phyloP scores from a whole-genome alignment of 2,329 filamentous ascomycete species.

The Aspergillus texensis region DNA sequence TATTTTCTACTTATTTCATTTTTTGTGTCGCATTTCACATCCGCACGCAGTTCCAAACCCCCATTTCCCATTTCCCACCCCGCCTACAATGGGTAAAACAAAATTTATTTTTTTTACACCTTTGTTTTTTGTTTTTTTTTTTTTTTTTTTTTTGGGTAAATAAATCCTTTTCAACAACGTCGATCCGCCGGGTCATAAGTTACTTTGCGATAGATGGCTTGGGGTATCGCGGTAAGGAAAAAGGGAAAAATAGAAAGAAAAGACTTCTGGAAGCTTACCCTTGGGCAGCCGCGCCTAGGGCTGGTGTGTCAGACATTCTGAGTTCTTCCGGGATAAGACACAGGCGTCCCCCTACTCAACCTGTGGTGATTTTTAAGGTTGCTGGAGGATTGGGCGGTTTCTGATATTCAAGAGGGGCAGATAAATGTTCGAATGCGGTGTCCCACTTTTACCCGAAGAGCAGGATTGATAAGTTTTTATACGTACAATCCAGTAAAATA shows the following conservation, averaged over 20 bases:
- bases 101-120: no score
- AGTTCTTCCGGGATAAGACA: neutral
- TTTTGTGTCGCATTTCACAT: no score
- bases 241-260: neutral
- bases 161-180: neutral
- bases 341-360: no score
- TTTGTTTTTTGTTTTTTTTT: no score
- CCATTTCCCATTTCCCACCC: no score
- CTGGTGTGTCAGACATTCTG: neutral
- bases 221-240: neutral
- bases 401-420: neutral
- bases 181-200: neutral
- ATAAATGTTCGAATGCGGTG: slow-evolving; percentile 10
- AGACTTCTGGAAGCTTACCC: neutral
- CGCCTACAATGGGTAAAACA: no score
- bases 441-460: slow-evolving; percentile 19
- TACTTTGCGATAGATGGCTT: neutral
- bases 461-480: neutral
- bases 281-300: neutral
- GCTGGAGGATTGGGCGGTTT: neutral
- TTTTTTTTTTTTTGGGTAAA: neutral
- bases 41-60: no score
- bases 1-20: no score
- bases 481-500: neutral
- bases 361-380: neutral